Conservation (phyloP, 129 eudicot species). For the Tagetes erecta region DNA sequence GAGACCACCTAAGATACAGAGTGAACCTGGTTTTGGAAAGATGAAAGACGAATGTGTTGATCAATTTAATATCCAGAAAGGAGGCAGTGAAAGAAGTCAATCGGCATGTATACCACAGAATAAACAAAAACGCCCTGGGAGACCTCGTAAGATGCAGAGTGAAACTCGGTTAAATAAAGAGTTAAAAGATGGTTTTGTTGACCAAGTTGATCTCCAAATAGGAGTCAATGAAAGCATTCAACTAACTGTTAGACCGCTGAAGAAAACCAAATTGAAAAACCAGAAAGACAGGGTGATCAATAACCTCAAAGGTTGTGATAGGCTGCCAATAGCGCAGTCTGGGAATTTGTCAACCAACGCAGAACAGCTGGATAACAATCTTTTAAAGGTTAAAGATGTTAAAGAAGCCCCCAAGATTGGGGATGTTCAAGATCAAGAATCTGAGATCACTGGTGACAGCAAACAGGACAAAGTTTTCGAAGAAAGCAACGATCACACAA, state of each 20-base stretch:
- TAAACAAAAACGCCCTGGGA: slow-evolving; percentile 46
- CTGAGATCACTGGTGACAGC: slow-evolving; percentile 22
- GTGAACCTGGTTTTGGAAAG: slow-evolving; percentile 14
- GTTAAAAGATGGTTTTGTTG: neutral
- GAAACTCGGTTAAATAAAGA: slow-evolving; percentile 12
- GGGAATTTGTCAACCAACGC: slow-evolving; percentile 14
- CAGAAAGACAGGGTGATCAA: slow-evolving; percentile 15
- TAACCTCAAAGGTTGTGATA: slow-evolving; percentile 26
- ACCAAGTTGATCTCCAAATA: neutral
- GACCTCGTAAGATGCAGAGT: slow-evolving; percentile 53
- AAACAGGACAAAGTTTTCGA: slow-evolving; percentile 19
- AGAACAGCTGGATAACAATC: slow-evolving; percentile 7
- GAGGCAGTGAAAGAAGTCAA: slow-evolving; percentile 12
- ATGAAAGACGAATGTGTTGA: slow-evolving; percentile 39
- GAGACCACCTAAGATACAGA: slow-evolving; percentile 56
- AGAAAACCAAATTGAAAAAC: neutral
- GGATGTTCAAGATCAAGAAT: slow-evolving; percentile 13
- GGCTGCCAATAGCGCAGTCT: slow-evolving; percentile 31
- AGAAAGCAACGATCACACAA: slow-evolving; percentile 18
- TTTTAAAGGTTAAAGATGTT: slow-evolving; percentile 24
- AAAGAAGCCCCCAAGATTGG: slow-evolving; percentile 8
- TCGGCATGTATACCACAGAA: slow-evolving; percentile 11
- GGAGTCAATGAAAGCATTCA: slow-evolving; percentile 17
- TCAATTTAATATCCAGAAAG: slow-evolving; percentile 25
- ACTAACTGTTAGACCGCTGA: slow-evolving; percentile 29